A percentile compares a stretch with the other conserved stretches of the same genome.
phyloP scores from a whole-genome alignment of 1,284 basidiomycete genomes.

The Cerrena zonata region DNA sequence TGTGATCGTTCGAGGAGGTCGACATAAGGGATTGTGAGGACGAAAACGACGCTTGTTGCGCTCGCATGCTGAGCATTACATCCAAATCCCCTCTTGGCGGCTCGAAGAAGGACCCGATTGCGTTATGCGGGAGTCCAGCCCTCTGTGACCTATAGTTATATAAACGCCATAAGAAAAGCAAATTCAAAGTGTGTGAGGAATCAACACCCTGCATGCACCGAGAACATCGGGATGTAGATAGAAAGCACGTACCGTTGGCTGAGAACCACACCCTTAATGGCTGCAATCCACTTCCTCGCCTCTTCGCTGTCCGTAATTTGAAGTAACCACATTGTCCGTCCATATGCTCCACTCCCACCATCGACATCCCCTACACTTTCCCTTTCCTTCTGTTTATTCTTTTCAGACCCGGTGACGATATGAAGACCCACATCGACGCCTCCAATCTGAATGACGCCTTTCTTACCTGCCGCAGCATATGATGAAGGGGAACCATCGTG shows the following conservation, averaged over 20 bases:
- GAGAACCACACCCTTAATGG: slow-evolving; percentile 65
- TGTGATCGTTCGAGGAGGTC: background rate
- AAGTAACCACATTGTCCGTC: slow-evolving; percentile 60
- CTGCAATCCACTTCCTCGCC: slow-evolving; percentile 67
- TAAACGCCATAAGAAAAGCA: background rate
- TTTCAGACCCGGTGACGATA: background rate
- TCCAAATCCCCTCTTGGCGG: slow-evolving; percentile 74
- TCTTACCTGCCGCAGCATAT: slow-evolving; percentile 50
- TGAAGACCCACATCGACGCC: slow-evolving; percentile 43
- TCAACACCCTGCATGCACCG: slow-evolving; percentile 5
- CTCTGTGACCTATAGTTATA: slow-evolving; percentile 56
- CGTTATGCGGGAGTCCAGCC: slow-evolving; percentile 44
- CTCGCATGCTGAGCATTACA: slow-evolving; percentile 73
- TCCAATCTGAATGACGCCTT: slow-evolving; percentile 61
- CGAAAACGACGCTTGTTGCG: slow-evolving; percentile 45
- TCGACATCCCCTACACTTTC: slow-evolving; percentile 5
- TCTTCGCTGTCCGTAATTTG: slow-evolving; percentile 56
- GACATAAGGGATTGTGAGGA: slow-evolving; percentile 8
- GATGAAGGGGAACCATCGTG: background rate
- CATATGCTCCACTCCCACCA: slow-evolving; percentile 21
- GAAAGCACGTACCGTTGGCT: slow-evolving; percentile 52
- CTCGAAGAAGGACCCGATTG: slow-evolving; percentile 28
- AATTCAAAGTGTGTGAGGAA: slow-evolving; percentile 1
- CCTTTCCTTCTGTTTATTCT: slow-evolving; percentile 37
- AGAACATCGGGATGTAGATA: background rate